Evolutionary conservation across 2,329 filamentous ascomycete species (phyloP), one percentile per base, ranked within the genome.

Genomic region (Samsoniella hepiali): DNA sequence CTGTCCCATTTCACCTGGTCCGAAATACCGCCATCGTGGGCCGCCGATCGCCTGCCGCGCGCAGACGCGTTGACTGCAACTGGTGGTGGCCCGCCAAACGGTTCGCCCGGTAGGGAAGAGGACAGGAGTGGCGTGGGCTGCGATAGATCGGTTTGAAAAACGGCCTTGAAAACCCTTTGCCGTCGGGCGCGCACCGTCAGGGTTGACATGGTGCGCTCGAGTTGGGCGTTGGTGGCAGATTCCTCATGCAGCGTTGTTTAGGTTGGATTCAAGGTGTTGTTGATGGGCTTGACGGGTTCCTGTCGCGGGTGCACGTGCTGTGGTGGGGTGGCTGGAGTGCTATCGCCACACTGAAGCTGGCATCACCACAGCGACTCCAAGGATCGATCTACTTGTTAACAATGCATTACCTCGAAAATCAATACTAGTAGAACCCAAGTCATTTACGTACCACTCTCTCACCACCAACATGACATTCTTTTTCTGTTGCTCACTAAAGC

Each of bases 1-100:
- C 82, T 77, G 70, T 88, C 84, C 79, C 82, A 87, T 66, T 78
- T 79, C 61, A 81, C 77, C 73, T 88, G 86, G 67, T 86, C 80
- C 65, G 77, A 74, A 40, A 71, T 68, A 29, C 31, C 34, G 49
- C 10, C 40, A 51, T 60, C 53, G 51, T 51, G 54, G 55, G 13
- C 59, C 13, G 44, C 62, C 38, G 42, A 51, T 38, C 58, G 65
- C 55, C 68, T 70, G 65, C 58, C 63, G 17, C 70, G 67, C 32
- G 67, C 65, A 56, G 65, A 65, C 38, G 66, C 63, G 59, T 62
- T 62, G 65, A 36, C 42, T 22, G 51, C 29, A 7, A 73, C 15
- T 50, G 50, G 44, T 15, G 74, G 68, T 44, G 76, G 76, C 40
- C 76, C 77, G 58, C 81, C 81, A 72, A 84, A 83, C 5, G 78